A percentile compares a stretch with the other conserved stretches of the same genome.
Conservation (phyloP, 495 filamentous ascomycete genomes). For the Penicillium argentinense region DNA sequence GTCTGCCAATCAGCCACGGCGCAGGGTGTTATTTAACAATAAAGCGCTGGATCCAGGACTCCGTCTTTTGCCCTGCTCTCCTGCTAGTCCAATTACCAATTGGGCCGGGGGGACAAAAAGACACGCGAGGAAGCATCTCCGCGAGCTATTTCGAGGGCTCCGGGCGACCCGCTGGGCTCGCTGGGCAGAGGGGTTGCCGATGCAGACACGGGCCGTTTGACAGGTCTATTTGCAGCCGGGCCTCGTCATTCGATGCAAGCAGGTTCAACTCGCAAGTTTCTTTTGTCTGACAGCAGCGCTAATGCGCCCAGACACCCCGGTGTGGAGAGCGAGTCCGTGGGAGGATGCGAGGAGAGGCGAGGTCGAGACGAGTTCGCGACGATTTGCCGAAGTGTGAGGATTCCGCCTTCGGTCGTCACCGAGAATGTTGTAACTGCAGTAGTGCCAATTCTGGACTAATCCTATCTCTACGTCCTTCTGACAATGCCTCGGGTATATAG, state of each 20-base stretch:
- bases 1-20: conserved; percentile 7
- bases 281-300: conserved; percentile 17
- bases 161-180: too few species aligned
- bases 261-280: conserved; percentile 13
- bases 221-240: conserved; percentile 16
- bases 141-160: conserved; percentile 6
- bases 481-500: too few species aligned
- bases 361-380: neutral
- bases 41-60: too few species aligned
- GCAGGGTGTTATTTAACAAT: conserved; percentile 12
- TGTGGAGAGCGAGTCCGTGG: conserved; percentile 7
- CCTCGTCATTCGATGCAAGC: conserved; percentile 9
- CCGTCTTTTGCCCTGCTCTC: too few species aligned
- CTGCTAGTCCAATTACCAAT: conserved; percentile 13
- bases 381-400: too few species aligned
- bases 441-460: too few species aligned
- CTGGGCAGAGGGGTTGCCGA: too few species aligned
- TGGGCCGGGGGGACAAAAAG: conserved; percentile 8
- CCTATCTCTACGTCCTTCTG: too few species aligned
- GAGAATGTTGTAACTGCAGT: too few species aligned
- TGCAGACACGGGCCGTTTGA: conserved; percentile 21
- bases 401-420: too few species aligned
- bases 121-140: conserved; percentile 13
- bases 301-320: conserved; percentile 8
- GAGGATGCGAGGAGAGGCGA: neutral